These are phyloP conservation scores for Saccharomyces hybrid DNA, from an alignment of 1,139 yeast species.

Conservation along the genomic window DNA sequence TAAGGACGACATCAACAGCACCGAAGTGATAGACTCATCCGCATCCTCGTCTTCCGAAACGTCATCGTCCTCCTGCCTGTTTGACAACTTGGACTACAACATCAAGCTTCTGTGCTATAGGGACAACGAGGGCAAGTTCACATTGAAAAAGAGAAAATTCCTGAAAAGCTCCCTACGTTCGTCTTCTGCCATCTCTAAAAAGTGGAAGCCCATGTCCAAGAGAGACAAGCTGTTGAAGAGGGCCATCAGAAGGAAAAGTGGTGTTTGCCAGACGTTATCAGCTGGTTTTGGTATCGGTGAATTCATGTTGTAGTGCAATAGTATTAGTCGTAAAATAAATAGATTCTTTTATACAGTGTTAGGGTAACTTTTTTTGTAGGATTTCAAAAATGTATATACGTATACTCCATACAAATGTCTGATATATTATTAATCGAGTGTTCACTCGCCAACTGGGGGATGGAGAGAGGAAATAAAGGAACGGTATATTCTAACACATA, in stretches of 20 bases:
- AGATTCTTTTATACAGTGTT: conserved; percentile 3
- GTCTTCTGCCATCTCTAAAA: conserved; percentile 8
- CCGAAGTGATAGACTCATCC: background rate
- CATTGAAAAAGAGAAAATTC: conserved; percentile 14
- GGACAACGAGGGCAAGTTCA: conserved; percentile 28
- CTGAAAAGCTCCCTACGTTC: background rate
- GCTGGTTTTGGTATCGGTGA: conserved; percentile 30
- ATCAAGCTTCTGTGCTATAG: conserved; percentile 19
- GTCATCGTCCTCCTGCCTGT: background rate
- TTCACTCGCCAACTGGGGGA: too few relatives aligned
- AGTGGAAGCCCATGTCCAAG: conserved; percentile 12
- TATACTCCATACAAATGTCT: background rate
- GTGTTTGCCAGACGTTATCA: conserved; percentile 30
- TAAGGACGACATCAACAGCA: conserved; percentile 6
- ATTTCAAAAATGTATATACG: background rate
- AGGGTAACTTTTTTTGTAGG: conserved; percentile 5
- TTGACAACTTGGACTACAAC: background rate
- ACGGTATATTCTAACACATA: conserved; percentile 3
- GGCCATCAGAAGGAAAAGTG: conserved; percentile 29
- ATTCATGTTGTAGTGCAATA: conserved; percentile 24
- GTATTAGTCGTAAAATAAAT: background rate
- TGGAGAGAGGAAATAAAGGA: background rate
- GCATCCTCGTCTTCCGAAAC: background rate
- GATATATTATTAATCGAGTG: too few relatives aligned
- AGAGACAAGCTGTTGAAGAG: conserved; percentile 11